Evolutionary conservation across 352 stramenopile genomes (phyloP).

Genomic region (Pythium aphanidermatum): DNA sequence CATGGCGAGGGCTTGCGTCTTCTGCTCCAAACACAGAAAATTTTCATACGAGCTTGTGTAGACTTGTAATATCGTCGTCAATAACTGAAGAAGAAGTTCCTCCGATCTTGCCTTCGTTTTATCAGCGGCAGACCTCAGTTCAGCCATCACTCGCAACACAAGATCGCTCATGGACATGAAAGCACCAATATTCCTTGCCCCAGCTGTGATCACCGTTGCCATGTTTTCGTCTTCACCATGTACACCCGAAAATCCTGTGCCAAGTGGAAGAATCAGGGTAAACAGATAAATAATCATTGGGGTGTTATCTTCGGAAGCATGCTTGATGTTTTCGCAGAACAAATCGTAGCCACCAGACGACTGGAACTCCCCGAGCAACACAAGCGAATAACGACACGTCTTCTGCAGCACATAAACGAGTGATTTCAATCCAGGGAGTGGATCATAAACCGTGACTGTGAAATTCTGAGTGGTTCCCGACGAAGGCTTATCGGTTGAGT

Average conservation of each 20-base stretch:
- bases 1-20: conserved; percentile 59
- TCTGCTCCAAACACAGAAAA: conserved; percentile 63
- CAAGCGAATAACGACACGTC: conserved; percentile 49
- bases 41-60: conserved; percentile 73
- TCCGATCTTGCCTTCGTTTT: conserved; percentile 22
- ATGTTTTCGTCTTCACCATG: conserved; percentile 33
- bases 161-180: conserved; percentile 39
- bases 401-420: conserved; percentile 60
- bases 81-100: conserved; percentile 45
- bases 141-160: too few species aligned
- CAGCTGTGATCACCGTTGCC: conserved; percentile 33
- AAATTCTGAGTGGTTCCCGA: too few species aligned
- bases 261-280: conserved; percentile 50
- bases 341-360: conserved; percentile 55
- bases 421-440: conserved; percentile 38
- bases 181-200: conserved; percentile 53
- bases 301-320: conserved; percentile 33
- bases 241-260: conserved; percentile 31
- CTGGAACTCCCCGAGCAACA: conserved; percentile 64
- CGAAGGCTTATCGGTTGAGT: too few species aligned
- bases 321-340: conserved; percentile 34
- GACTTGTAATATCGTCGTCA: conserved; percentile 62
- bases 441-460: too few species aligned
- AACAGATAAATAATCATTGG: conserved; percentile 45
- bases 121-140: not conserved